phyloP scores from a whole-genome alignment of 148 eudicot genomes.

The Polygonum maritimum region DNA sequence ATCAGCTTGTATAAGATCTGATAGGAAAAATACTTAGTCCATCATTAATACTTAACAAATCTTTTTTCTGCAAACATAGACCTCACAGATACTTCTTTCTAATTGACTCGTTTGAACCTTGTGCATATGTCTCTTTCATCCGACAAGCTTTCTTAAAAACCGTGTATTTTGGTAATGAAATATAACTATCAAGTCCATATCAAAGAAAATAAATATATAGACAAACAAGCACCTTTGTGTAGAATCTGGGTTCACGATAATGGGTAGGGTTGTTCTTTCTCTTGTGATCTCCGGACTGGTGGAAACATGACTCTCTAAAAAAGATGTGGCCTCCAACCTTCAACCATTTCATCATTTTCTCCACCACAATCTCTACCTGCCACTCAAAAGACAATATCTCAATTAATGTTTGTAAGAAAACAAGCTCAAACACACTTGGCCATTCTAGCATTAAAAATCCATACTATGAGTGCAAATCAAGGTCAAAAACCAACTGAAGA shows the following conservation, averaged over 20 bases:
- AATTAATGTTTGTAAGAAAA: not conserved
- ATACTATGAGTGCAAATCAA: not conserved
- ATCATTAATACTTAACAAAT: not conserved
- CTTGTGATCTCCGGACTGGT: slow-evolving; percentile 95
- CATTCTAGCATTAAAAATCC: not conserved
- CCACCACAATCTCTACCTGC: slow-evolving; percentile 69
- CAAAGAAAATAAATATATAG: not conserved
- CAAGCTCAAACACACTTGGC: not conserved
- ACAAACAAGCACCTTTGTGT: slow-evolving; percentile 59
- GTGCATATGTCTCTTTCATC: no score
- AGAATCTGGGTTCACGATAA: slow-evolving; percentile 89
- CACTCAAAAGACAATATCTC: slow-evolving; percentile 4
- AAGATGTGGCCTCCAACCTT: slow-evolving; percentile 87
- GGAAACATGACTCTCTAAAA: slow-evolving; percentile 97
- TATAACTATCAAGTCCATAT: not conserved
- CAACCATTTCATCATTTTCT: slow-evolving; percentile 79
- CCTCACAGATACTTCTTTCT: no score
- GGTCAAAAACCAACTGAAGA: not conserved
- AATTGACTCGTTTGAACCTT: no score
- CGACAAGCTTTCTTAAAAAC: no score
- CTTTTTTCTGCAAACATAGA: no score
- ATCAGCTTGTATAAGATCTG: not conserved
- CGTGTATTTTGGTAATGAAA: no score
- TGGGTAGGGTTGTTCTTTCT: slow-evolving; percentile 92
- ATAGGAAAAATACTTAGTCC: not conserved